Conservation (phyloP, 306 rosid species). For the Citrullus colocynthis region DNA sequence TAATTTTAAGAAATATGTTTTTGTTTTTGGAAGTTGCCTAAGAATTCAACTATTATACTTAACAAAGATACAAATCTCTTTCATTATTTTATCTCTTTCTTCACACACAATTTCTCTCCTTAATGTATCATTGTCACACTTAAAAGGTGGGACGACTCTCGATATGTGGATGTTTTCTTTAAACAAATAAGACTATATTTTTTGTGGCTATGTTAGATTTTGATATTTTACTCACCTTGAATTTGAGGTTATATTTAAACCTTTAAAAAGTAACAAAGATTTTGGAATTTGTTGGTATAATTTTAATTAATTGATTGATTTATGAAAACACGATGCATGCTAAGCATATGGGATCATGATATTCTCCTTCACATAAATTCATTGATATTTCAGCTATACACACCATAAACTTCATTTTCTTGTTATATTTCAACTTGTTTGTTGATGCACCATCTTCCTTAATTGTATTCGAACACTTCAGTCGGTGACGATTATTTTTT, state of each 20-base stretch:
- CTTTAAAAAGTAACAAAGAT: not conserved
- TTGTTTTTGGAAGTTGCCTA: too few species aligned
- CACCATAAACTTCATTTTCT: not conserved
- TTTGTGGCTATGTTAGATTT: too few species aligned
- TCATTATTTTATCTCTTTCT: too few species aligned
- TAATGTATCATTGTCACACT: too few species aligned
- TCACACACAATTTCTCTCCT: too few species aligned
- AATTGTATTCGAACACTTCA: not conserved
- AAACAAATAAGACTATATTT: too few species aligned
- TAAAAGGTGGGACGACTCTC: too few species aligned
- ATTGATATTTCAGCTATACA: not conserved
- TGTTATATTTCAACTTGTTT: not conserved
- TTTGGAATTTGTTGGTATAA: not conserved
- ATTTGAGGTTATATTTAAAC: not conserved
- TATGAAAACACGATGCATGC: not conserved
- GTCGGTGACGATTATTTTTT: not conserved
- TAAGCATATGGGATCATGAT: not conserved
- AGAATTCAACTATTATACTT: too few species aligned
- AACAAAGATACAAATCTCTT: too few species aligned
- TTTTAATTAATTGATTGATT: not conserved
- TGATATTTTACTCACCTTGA: not conserved
- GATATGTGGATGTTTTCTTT: too few species aligned
- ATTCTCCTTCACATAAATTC: not conserved
- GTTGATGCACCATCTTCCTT: not conserved
- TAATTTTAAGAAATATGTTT: too few species aligned